phyloP scores from a whole-genome alignment of 441 rosid genomes.

The Syzygium malaccense region DNA sequence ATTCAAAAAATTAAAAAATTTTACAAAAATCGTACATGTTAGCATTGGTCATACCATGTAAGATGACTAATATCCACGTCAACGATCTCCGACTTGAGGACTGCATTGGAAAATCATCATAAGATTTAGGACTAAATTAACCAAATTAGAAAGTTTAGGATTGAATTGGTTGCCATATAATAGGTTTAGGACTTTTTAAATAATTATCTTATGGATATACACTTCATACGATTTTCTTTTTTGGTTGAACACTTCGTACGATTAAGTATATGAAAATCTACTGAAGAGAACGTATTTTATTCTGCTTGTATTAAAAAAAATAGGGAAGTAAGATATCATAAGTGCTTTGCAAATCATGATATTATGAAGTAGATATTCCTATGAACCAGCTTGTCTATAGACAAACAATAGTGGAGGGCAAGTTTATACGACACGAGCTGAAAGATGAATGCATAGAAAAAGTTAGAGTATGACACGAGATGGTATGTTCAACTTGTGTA shows the following conservation, averaged over 20 bases:
- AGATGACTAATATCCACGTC: fast-evolving
- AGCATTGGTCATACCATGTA: fast-evolving
- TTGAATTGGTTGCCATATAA: not conserved
- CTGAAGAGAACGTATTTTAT: not conserved
- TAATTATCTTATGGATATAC: not conserved
- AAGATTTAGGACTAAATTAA: not conserved
- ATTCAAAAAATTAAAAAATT: no score
- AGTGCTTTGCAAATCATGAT: not conserved
- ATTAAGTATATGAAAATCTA: not conserved
- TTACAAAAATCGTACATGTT: no score
- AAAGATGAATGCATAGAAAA: not conserved
- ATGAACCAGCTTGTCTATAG: not conserved
- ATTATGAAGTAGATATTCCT: not conserved
- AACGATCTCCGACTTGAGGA: not conserved
- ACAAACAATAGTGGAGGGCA: not conserved
- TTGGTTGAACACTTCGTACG: no score
- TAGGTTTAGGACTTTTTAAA: not conserved
- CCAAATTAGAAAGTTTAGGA: not conserved
- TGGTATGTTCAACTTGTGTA: not conserved
- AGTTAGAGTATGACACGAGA: not conserved
- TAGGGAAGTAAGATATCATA: not conserved
- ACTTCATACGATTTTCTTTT: not conserved
- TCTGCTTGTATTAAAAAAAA: not conserved
- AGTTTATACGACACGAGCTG: not conserved
- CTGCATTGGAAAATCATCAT: no score